Conservation (phyloP, 2,329 filamentous ascomycete genomes). For the Xylaria sp. region DNA sequence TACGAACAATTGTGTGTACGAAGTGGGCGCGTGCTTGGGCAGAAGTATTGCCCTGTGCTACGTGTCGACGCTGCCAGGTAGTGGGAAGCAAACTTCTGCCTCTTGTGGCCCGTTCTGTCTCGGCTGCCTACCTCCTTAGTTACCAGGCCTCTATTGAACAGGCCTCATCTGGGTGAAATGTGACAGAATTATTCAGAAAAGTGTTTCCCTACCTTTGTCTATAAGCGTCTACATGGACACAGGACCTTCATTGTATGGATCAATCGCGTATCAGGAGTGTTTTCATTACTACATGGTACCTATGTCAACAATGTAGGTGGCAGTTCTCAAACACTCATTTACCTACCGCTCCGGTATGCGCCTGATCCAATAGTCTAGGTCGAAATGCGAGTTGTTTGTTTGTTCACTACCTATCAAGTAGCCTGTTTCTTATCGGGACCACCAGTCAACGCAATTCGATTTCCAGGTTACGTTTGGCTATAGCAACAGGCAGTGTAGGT, state of each 20-base stretch:
- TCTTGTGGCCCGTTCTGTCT: constrained; percentile 21
- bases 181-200: not conserved
- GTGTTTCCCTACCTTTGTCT: not conserved
- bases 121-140: constrained; percentile 23
- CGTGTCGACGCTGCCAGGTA: constrained; percentile 7
- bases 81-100: constrained; percentile 12
- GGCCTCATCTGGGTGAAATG: not conserved
- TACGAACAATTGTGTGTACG: no score
- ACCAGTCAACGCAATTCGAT: no score
- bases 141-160: not conserved
- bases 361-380: not conserved
- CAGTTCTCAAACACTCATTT: not conserved
- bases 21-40: not conserved
- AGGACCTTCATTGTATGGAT: not conserved
- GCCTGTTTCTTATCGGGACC: no score
- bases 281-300: not conserved
- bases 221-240: not conserved
- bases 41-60: constrained; percentile 18
- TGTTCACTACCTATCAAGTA: no score
- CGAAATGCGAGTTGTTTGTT: no score
- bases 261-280: not conserved
- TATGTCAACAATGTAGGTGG: not conserved
- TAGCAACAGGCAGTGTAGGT: no score
- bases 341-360: not conserved
- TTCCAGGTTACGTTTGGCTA: no score